Conservation (phyloP, 179 eudicot genomes). For the Corrigiola litoralis region DNA sequence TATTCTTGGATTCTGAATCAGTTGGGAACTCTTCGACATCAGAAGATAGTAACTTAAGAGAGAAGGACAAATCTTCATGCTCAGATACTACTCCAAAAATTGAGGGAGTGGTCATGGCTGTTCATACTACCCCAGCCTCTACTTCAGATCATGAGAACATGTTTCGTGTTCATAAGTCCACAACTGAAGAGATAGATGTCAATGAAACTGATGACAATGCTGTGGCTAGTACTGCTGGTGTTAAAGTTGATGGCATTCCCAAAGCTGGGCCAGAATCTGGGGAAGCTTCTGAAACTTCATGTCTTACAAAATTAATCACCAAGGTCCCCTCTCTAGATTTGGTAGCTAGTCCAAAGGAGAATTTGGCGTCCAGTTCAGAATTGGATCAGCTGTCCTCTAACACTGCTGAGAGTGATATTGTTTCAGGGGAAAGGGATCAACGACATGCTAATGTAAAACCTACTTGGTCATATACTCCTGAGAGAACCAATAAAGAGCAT, state of each 20-base stretch:
- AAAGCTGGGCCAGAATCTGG: slow-evolving; percentile 18
- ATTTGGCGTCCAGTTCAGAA: slow-evolving; percentile 15
- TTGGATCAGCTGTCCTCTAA: slow-evolving; percentile 17
- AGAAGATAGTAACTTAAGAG: slow-evolving; percentile 50
- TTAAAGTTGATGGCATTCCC: slow-evolving; percentile 4
- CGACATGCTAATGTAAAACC: slow-evolving; percentile 12
- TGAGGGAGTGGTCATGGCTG: slow-evolving; percentile 20
- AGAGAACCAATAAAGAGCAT: slow-evolving; percentile 24
- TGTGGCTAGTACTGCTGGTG: neutral
- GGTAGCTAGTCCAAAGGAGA: slow-evolving; percentile 23
- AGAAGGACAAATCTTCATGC: slow-evolving; percentile 36
- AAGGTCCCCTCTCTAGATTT: slow-evolving; percentile 21
- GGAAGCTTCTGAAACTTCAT: slow-evolving; percentile 30
- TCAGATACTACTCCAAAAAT: slow-evolving; percentile 39
- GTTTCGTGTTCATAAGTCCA: slow-evolving; percentile 22
- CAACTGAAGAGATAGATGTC: slow-evolving; percentile 23
- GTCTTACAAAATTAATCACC: slow-evolving; percentile 20
- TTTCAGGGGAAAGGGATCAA: slow-evolving; percentile 14
- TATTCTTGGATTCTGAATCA: slow-evolving; percentile 55
- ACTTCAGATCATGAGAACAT: slow-evolving; percentile 26
- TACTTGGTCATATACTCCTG: slow-evolving; percentile 15
- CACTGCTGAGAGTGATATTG: slow-evolving; percentile 13
- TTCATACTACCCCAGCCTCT: slow-evolving; percentile 23
- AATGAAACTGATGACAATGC: slow-evolving; percentile 24
- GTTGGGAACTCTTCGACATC: slow-evolving; percentile 52